Base-by-base conservation (phyloP, 352 stramenopile species). In the Albugo candida region DNA sequence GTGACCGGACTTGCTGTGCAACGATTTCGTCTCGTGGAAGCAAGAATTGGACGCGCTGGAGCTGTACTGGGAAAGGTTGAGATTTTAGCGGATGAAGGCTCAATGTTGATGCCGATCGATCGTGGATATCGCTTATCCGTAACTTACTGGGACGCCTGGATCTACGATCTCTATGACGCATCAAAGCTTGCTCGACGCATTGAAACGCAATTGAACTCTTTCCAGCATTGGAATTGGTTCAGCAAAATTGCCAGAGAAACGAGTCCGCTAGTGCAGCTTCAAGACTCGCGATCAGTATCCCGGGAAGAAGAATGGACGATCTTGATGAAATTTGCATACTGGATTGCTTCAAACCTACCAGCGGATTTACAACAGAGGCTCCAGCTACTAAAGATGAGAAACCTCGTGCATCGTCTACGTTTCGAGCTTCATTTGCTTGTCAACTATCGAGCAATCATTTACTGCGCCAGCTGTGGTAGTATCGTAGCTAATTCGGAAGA, bases 211-310 rank as follows among this genome's bases (percentile, higher is more conserved):
- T 65, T 87, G 53, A 54, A 78, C 16, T 81, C 70, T 4, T 82
- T 70, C 18, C 63, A 75, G 13, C 73, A 88, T 20, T 81, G 66
- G 36, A 76, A 73, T 16, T 83, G 71, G 71, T 87, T 84, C 50
- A 54, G 54, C 13, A 68, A 69, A 24, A 56, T 55, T 13, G 46
- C n/a, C 14, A 52, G 46, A 20, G 39, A 40, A 41, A 18, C 43
- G 38, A 51, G 45, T 35, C 11, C 51, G 48, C 16, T 27, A 56
- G 4, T 35, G 45, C 17, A 41, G 44, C 42, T 52, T 52, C 50
- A 49, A 58, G 36, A 54, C 53, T 18, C 58, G 51, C 46, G 41
- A 51, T 61, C 45, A 71, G 60, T 19, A 51, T 75, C 40, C 49
- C 55, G 21, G 36, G 65, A 65, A 41, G 58, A 75, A 17, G 57